Base-by-base conservation (phyloP, 2,329 filamentous ascomycete species). In the Pseudocercospora musae region DNA sequence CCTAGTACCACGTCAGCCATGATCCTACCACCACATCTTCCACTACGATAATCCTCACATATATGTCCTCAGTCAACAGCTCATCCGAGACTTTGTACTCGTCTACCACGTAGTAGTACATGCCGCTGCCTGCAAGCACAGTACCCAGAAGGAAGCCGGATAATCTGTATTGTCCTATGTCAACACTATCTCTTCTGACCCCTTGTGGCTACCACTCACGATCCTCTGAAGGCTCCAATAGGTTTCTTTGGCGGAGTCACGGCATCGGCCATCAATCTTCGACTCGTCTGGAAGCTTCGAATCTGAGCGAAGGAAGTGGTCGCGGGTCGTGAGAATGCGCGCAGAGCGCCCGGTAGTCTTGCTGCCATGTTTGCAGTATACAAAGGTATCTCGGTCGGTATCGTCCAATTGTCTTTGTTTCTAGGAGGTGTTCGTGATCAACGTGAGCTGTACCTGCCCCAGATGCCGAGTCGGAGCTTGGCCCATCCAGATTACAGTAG, bases 51-150 rank as follows among this genome's bases (percentile, higher is more conserved):
- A 18, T n/a, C 10, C 31, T 40, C 29, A 97, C 94, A 79, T 94
- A 94, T 77, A 98, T 96, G 79, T 98, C 94, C 79, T 96, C 92
- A 64, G 89, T 94, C 78, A 98, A 82, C 74, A 97, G 85, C 79
- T 96, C 91, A 81, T 97, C 98, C 70, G 92, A 91, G 48, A 92
- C 84, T 80, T 92, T 92, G 82, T 97, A 98, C 78, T 98, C 93
- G 76, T 94, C 87, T 71, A 98, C 81, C 69, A 96, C 86, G 78
- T 98, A 98, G 77, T 91, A 92, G 81, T 97, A 98, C 71, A 96
- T 89, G 62, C 87, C 89, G 57, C 85, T 85, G 72, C 92, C 92
- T 49, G 93, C 88, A 57, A 92, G 81, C 52, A 90, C 88, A 66
- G 90, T 88, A 68, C 94, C 94, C 67, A 95, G 83, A 56, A 98